A percentile compares a stretch with the other conserved stretches of the same genome.
Conservation (phyloP, 129 eudicot genomes). For the Flaveria bidentis region DNA sequence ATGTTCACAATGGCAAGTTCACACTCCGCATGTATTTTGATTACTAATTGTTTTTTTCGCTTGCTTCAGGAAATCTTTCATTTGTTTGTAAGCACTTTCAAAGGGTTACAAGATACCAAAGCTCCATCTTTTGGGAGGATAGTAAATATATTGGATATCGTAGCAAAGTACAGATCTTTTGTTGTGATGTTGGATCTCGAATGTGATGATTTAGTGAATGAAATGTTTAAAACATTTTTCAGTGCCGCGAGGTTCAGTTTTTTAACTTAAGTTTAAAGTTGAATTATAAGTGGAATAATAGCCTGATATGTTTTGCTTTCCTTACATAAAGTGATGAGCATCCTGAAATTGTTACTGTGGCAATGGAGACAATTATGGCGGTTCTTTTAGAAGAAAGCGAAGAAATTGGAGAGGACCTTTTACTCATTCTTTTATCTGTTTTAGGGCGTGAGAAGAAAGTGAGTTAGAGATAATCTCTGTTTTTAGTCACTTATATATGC, state of each 20-base stretch:
- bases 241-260: slow-evolving; percentile 70
- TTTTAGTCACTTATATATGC: background rate
- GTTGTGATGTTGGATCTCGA: slow-evolving; percentile 98
- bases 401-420: slow-evolving; percentile 73
- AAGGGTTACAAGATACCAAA: slow-evolving; percentile 67
- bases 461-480: slow-evolving; percentile 17
- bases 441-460: slow-evolving; percentile 79
- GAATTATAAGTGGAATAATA: background rate
- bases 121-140: slow-evolving; percentile 84
- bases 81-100: slow-evolving; percentile 81
- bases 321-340: slow-evolving; percentile 71
- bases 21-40: slow-evolving; percentile 16
- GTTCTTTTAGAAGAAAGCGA: slow-evolving; percentile 96
- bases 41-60: slow-evolving; percentile 12
- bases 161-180: slow-evolving; percentile 93
- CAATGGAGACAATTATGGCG: slow-evolving; percentile 89
- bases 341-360: slow-evolving; percentile 57
- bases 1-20: slow-evolving; percentile 9
- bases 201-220: slow-evolving; percentile 84
- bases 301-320: slow-evolving; percentile 16
- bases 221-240: slow-evolving; percentile 77
- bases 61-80: slow-evolving; percentile 72
- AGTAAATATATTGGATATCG: slow-evolving; percentile 74
- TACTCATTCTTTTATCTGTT: slow-evolving; percentile 59
- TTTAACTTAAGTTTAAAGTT: slow-evolving; percentile 4